Evolutionary conservation across 805 yeast genomes (phyloP).

Genomic region (Starmera dryadoides): DNA sequence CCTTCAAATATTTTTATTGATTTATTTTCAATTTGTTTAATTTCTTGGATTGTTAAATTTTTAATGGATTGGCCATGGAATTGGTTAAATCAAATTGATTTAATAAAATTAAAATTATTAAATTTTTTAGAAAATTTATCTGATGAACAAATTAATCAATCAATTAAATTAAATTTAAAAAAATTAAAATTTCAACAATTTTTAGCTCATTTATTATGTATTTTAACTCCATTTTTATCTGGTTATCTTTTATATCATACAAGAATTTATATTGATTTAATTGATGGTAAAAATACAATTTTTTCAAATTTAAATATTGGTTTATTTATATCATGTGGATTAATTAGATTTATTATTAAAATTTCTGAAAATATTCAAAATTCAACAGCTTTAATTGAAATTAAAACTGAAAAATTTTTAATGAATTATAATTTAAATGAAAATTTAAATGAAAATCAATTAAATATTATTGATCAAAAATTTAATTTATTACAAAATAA

Average conservation of each 20-base stretch:
- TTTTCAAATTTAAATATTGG: slow-evolving; percentile 31
- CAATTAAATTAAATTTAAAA: not conserved
- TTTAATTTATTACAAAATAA: not conserved
- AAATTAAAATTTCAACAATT: slow-evolving; percentile 11
- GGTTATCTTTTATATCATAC: slow-evolving; percentile 22
- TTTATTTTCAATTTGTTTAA: slow-evolving; percentile 23
- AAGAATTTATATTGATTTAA: slow-evolving; percentile 18
- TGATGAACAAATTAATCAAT: too few relatives aligned
- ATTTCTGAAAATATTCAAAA: slow-evolving; percentile 11
- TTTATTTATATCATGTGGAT: slow-evolving; percentile 28
- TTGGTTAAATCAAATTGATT: slow-evolving; percentile 26
- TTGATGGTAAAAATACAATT: slow-evolving; percentile 22
- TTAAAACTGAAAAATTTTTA: slow-evolving; percentile 6
- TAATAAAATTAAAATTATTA: slow-evolving; percentile 6
- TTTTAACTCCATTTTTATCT: slow-evolving; percentile 22
- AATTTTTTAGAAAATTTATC: slow-evolving; percentile 2
- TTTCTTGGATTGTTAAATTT: slow-evolving; percentile 28
- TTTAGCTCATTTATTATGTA: slow-evolving; percentile 21
- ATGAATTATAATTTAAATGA: not conserved
- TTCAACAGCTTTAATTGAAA: slow-evolving; percentile 12
- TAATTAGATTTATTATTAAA: slow-evolving; percentile 20
- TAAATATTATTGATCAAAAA: too few relatives aligned
- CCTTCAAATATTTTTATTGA: slow-evolving; percentile 23
- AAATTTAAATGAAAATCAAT: not conserved
- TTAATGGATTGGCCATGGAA: slow-evolving; percentile 35